Evolutionary conservation across 345 rosid species (phyloP).

Genomic region (Boechera divaricarpa): DNA sequence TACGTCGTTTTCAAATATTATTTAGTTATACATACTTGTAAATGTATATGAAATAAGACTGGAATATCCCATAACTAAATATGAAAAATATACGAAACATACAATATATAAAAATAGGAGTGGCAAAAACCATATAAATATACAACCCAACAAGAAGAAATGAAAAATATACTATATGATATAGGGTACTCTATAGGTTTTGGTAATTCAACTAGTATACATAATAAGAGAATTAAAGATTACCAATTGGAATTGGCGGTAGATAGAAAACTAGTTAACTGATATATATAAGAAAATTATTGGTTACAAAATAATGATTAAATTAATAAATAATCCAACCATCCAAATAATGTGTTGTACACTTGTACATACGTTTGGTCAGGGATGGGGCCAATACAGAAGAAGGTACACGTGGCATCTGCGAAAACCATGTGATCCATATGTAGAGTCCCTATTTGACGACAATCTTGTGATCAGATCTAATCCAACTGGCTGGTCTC

Average conservation of each 20-base stretch:
- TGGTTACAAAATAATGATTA: background rate
- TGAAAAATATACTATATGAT: background rate
- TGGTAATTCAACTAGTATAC: background rate
- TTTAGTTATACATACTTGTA: background rate
- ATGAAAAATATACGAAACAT: background rate
- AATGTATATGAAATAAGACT: background rate
- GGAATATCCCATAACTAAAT: background rate
- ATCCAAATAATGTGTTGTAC: background rate
- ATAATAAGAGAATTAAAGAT: background rate
- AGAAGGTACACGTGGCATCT: conserved; percentile 25
- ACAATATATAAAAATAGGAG: background rate
- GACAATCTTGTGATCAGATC: conserved; percentile 27
- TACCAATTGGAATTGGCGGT: background rate
- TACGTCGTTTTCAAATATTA: conserved; percentile 12
- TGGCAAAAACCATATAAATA: background rate
- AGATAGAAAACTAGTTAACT: background rate
- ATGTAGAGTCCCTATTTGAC: conserved; percentile 25
- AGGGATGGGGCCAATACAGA: background rate
- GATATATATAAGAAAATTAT: background rate
- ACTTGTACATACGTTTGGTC: conserved; percentile 3
- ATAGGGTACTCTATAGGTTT: background rate
- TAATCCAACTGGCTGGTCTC: conserved; percentile 34
- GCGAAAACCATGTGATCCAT: conserved; percentile 39
- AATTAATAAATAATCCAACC: background rate
- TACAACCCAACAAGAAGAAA: background rate